A percentile compares a stretch with the other conserved stretches of the same genome.
These are phyloP conservation scores for Athelia psychrophila DNA, from an alignment of 1,284 basidiomycete species.

Conservation along the genomic window DNA sequence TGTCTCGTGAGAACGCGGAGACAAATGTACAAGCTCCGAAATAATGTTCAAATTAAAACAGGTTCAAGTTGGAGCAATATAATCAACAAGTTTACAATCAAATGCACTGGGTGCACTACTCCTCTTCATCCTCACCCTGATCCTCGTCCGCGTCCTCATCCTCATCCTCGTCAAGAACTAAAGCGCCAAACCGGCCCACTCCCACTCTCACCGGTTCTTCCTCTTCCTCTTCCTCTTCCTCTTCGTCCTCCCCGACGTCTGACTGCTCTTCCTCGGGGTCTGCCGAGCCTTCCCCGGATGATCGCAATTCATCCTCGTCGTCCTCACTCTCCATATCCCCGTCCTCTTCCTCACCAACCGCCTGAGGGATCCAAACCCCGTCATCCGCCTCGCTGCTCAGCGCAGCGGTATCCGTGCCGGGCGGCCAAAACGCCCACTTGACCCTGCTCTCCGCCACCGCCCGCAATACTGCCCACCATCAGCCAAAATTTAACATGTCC, in stretches of 20 bases:
- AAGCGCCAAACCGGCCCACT: constrained; percentile 36
- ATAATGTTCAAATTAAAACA: too few relatives aligned
- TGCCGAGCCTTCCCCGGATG: constrained; percentile 16
- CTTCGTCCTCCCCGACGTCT: constrained; percentile 7
- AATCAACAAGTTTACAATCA: too few relatives aligned
- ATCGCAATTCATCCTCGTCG: constrained; percentile 24
- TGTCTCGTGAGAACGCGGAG: too few relatives aligned
- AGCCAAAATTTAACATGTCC: constrained; percentile 10
- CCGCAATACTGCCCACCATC: constrained; percentile 59
- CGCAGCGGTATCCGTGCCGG: constrained; percentile 33
- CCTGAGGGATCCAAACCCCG: constrained; percentile 48
- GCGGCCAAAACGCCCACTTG: constrained; percentile 85
- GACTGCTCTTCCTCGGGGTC: constrained; percentile 11
- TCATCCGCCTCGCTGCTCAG: constrained; percentile 16
- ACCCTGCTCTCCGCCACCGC: constrained; percentile 76
- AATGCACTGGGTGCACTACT: too few relatives aligned
- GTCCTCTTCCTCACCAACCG: constrained; percentile 23
- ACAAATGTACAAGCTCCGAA: too few relatives aligned
- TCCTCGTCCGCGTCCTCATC: constrained; percentile 23
- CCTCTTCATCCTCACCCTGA: constrained; percentile 32
- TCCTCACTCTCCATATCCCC: constrained; percentile 30
- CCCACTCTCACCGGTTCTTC: constrained; percentile 22
- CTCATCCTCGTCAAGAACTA: constrained; percentile 24
- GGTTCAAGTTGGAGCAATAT: too few relatives aligned
- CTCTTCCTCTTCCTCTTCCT: constrained; percentile 20